Evolutionary conservation across 768 basidiomycete species (phyloP).

Genomic region (Strobilomyces dryophilus): DNA sequence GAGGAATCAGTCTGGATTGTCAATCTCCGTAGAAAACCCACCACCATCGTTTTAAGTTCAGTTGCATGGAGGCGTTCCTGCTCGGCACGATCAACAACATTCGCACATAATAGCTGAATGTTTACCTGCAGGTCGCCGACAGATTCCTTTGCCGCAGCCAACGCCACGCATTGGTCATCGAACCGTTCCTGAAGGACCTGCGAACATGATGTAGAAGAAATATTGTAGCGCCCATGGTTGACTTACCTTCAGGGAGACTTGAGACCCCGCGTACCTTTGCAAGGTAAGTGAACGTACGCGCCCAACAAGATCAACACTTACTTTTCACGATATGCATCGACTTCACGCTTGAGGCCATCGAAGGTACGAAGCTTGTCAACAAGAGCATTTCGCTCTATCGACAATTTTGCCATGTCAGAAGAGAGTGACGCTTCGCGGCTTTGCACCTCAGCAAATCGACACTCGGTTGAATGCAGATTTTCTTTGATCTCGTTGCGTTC

Average conservation of each 20-base stretch:
- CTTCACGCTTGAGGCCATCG: slow-evolving; percentile 18
- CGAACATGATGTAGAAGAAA: neutral
- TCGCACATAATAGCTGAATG: neutral
- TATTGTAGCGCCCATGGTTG: neutral
- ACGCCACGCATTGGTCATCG: slow-evolving; percentile 51
- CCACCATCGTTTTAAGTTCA: slow-evolving; percentile 18
- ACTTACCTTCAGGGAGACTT: slow-evolving; percentile 22
- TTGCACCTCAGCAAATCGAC: slow-evolving; percentile 16
- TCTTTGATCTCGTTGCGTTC: slow-evolving; percentile 22
- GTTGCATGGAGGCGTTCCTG: slow-evolving; percentile 24
- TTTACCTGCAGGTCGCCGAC: slow-evolving; percentile 48
- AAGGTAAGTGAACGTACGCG: neutral
- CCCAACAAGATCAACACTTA: slow-evolving; percentile 7
- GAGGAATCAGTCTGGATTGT: neutral
- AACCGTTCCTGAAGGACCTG: slow-evolving; percentile 56
- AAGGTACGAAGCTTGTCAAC: slow-evolving; percentile 19
- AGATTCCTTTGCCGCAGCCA: slow-evolving; percentile 52
- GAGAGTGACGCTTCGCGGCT: slow-evolving; percentile 14
- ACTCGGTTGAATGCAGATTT: slow-evolving; percentile 12
- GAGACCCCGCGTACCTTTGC: slow-evolving; percentile 18
- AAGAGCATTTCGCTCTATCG: slow-evolving; percentile 19
- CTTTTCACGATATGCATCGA: slow-evolving; percentile 22
- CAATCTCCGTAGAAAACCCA: neutral
- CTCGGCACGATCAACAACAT: neutral
- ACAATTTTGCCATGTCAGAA: slow-evolving; percentile 12